Conservation (phyloP, 345 rosid genomes). For the Litchi chinensis region DNA sequence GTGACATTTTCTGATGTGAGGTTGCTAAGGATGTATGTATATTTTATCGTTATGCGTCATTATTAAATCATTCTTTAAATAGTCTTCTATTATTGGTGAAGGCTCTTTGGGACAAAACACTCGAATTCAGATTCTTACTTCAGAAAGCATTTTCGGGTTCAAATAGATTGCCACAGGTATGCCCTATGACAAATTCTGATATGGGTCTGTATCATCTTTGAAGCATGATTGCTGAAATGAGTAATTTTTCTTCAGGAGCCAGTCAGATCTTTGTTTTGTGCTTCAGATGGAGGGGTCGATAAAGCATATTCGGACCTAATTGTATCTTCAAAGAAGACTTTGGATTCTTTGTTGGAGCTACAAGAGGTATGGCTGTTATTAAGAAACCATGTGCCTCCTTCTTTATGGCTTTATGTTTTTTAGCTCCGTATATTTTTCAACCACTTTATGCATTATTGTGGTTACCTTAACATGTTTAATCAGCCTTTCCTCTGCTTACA, state of each 20-base stretch:
- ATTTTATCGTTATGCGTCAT: neutral
- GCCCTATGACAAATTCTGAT: slow-evolving; percentile 4
- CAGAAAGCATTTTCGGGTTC: slow-evolving; percentile 79
- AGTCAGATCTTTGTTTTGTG: slow-evolving; percentile 61
- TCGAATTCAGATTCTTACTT: slow-evolving; percentile 83
- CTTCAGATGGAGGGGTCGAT: slow-evolving; percentile 50
- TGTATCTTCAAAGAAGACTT: slow-evolving; percentile 64
- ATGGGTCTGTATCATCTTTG: slow-evolving; percentile 5
- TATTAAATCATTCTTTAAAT: slow-evolving; percentile 2
- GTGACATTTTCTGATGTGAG: neutral
- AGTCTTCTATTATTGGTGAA: slow-evolving; percentile 26
- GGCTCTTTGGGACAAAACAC: slow-evolving; percentile 85
- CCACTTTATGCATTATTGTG: slow-evolving; percentile 4
- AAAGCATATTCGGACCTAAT: slow-evolving; percentile 65
- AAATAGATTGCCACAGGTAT: slow-evolving; percentile 82
- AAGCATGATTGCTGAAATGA: slow-evolving; percentile 9
- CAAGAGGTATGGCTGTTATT: slow-evolving; percentile 60
- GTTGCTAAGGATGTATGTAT: neutral
- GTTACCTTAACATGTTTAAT: neutral
- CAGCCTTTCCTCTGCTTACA: slow-evolving; percentile 4
- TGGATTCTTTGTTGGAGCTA: slow-evolving; percentile 72
- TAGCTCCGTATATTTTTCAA: neutral
- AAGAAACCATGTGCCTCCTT: neutral
- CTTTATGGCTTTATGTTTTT: neutral
- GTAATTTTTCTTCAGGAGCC: slow-evolving; percentile 55